phyloP scores from a whole-genome alignment of 306 rosid species.

The Abrus pulchellus region DNA sequence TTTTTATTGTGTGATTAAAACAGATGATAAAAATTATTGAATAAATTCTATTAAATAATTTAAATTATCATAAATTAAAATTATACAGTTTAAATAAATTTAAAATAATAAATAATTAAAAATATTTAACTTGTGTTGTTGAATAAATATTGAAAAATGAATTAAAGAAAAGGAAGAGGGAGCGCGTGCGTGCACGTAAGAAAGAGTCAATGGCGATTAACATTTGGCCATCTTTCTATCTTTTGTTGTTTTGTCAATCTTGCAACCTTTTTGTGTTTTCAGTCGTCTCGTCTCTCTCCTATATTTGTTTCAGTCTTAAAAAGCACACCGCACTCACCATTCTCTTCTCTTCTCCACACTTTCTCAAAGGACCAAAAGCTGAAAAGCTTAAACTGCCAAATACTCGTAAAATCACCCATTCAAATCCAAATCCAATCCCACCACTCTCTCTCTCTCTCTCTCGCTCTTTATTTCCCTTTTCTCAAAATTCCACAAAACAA shows the following conservation, averaged over 20 bases:
- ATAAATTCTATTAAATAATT: too few species aligned
- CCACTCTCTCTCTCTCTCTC: not conserved
- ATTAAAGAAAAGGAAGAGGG: not conserved
- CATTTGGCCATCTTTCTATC: constrained; percentile 16
- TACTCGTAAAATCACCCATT: not conserved
- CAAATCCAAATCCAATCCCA: not conserved
- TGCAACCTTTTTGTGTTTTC: not conserved
- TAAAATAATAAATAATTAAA: too few species aligned
- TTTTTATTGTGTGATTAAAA: too few species aligned
- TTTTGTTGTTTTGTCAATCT: not conserved
- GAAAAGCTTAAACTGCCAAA: constrained; percentile 39
- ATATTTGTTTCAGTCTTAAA: not conserved
- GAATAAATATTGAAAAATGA: too few species aligned
- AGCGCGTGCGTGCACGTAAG: constrained; percentile 55
- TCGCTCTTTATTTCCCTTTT: not conserved
- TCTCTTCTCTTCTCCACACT: not conserved
- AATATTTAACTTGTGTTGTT: too few species aligned
- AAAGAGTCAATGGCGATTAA: constrained; percentile 7
- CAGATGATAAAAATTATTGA: too few species aligned
- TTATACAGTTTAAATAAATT: too few species aligned
- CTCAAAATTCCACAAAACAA: not conserved
- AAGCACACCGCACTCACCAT: constrained; percentile 41
- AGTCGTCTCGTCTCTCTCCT: not conserved
- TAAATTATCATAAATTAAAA: too few species aligned
- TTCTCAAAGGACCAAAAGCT: constrained; percentile 38